These are phyloP conservation scores for Magnaporthales sp. DNA, from an alignment of 2,329 filamentous ascomycete species.

Conservation along the genomic window DNA sequence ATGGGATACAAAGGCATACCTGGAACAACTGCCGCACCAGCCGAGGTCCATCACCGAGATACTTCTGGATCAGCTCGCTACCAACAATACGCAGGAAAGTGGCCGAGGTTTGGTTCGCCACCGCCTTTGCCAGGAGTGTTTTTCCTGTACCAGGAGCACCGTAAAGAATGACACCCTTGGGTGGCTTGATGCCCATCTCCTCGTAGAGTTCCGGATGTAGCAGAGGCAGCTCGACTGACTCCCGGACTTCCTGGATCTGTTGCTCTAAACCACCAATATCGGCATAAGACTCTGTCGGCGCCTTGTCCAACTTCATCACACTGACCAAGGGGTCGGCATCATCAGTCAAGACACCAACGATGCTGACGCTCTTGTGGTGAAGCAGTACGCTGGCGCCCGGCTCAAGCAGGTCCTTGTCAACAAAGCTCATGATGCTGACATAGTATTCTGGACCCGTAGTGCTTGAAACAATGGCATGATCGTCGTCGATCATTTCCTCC, in stretches of 20 bases:
- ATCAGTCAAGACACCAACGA: slow-evolving; percentile 93
- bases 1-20: slow-evolving; percentile 26
- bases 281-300: slow-evolving; percentile 94
- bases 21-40: slow-evolving; percentile 94
- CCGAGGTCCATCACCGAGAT: slow-evolving; percentile 89
- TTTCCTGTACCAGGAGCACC: slow-evolving; percentile 96
- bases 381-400: slow-evolving; percentile 91
- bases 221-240: slow-evolving; percentile 91
- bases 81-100: slow-evolving; percentile 97
- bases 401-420: slow-evolving; percentile 96
- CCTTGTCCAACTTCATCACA: slow-evolving; percentile 99
- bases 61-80: slow-evolving; percentile 96
- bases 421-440: slow-evolving; percentile 99
- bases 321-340: slow-evolving; percentile 92
- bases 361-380: slow-evolving; percentile 96
- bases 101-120: slow-evolving; percentile 97
- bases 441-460: slow-evolving; percentile 98
- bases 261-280: slow-evolving; percentile 94
- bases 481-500: slow-evolving; percentile 98
- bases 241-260: slow-evolving; percentile 95
- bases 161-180: slow-evolving; percentile 98
- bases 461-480: slow-evolving; percentile 96
- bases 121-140: slow-evolving; percentile 89
- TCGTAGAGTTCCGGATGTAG: slow-evolving; percentile 96
- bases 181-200: slow-evolving; percentile 99